Evolutionary conservation across 768 basidiomycete genomes (phyloP).

Genomic region (Gymnopilus junonius): DNA sequence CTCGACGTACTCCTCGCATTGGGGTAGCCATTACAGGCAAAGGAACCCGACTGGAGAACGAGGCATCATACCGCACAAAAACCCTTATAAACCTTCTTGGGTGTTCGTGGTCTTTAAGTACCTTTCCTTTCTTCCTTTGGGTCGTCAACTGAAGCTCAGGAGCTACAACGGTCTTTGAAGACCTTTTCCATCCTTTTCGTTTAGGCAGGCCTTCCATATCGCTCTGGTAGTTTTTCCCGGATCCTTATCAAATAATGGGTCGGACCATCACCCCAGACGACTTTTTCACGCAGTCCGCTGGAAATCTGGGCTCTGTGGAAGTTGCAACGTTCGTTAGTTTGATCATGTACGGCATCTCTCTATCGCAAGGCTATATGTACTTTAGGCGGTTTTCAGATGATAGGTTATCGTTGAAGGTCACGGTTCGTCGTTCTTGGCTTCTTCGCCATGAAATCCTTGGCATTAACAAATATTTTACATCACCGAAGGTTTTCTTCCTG

Average conservation of each 20-base stretch:
- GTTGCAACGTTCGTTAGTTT: slow-evolving; percentile 18
- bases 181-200: not conserved
- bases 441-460: not conserved
- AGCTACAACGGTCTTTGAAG: not conserved
- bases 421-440: slow-evolving; percentile 12
- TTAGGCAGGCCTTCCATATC: not conserved
- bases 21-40: not conserved
- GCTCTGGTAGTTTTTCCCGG: not conserved
- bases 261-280: not conserved
- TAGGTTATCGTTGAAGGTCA: slow-evolving; percentile 7
- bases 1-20: not conserved
- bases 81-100: not conserved
- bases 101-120: not conserved
- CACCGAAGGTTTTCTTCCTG: slow-evolving; percentile 2
- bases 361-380: slow-evolving; percentile 21
- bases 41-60: not conserved
- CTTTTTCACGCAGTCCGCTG: slow-evolving; percentile 11
- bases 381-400: slow-evolving; percentile 9
- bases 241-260: not conserved
- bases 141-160: not conserved
- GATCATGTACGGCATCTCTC: slow-evolving; percentile 17
- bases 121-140: not conserved
- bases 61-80: not conserved
- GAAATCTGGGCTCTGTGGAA: slow-evolving; percentile 19
- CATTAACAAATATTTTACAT: not conserved